Evolutionary conservation across 2,329 filamentous ascomycete genomes (phyloP), one percentile per base, ranked within the genome.

Genomic region (Trichophyton mentagrophytes): DNA sequence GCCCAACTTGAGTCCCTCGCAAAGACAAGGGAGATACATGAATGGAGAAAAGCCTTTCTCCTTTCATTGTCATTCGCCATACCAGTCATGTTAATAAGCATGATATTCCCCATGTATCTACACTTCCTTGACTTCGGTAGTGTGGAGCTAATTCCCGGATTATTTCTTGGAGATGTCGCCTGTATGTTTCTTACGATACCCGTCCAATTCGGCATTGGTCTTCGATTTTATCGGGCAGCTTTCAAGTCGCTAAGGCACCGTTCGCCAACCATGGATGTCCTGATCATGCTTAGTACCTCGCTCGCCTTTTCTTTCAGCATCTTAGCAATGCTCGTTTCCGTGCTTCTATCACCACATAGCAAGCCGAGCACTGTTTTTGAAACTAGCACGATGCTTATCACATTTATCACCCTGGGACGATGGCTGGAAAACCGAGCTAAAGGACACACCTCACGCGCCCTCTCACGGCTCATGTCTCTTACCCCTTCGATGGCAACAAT

Each of bases 381-480:
- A 70, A 99, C 93, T 1, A 96, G 91, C 74, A 96, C 90, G 22
- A 99, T 97, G 93, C 80, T 99, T 58, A 91, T 99, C 72, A 96
- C 90, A 0, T 97, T 99, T 71, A 90, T 96, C 72, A 90, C 88
- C 0, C 77, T 99, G 2, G 90, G 93, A 3, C 86, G 93, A 40
- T 99, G 88, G 76, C 76, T 99, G 17, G 93, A 99, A 74, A 99
- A 97, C 71, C 80, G 86, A 17, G 93, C 93, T 59, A 99, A 97
- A 76, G 93, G 93, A 0, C 89, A 97, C 75, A 99, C 93, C 0
- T 96, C 91, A 3, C 93, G 89, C 70, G 93, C 93, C 0, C 81
- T 99, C 2, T 97, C 92, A 6, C 83, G 86, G 25, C 83, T 99
- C 38, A 99, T 99, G 93, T 96, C 90, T 15, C 79, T 99, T 56